Evolutionary conservation across 352 stramenopile species (phyloP), one percentile per base, ranked within the genome.

Genomic region (Phytopythium aichiense): DNA sequence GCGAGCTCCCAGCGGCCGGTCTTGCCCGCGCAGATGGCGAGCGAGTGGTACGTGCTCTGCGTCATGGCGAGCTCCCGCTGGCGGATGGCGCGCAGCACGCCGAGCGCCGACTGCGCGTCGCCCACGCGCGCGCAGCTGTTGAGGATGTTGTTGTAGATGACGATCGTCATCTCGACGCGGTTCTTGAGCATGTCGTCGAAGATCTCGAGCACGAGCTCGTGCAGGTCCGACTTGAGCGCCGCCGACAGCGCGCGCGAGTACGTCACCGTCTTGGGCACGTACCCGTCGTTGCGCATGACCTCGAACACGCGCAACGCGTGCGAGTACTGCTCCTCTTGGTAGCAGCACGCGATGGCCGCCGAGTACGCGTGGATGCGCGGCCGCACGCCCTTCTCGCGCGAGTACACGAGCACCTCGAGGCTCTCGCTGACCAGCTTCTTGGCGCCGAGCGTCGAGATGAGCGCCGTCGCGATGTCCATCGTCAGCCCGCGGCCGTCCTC

Each of bases 61-160:
- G 80, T 89, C 81, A 92, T 88, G 56, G 79, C 68, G 1, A 93
- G 59, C 11, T 67, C 57, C 2, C 70, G 76, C 64, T 93, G 69
- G 11, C 69, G 77, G 56, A 91, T 89, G 20, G 82, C 81, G 5
- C 74, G 77, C 58, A 92, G 60, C 45, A 95, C 80, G 8, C 77
- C 83, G 6, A 89, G 37, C 1, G 86, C 81, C 53, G 83, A 91
- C 42, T 91, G 77, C 20, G 80, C 81, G 61, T 95, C 86, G 7
- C 68, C 76, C 6, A 87, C 74, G 31, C 84, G 82, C 20, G 81
- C 86, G 46, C 86, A 95, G 59, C 80, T 91, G 69, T 93, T 92
- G 51, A 95, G 73, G 33, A 94, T 89, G 61, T 77, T 94, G 67
- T 94, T 94, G 78, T 91, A 92, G 58, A 88, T 91, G 31, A 95